Base-by-base conservation (phyloP, 768 basidiomycete genomes). In the Rhodotorula paludigena region DNA sequence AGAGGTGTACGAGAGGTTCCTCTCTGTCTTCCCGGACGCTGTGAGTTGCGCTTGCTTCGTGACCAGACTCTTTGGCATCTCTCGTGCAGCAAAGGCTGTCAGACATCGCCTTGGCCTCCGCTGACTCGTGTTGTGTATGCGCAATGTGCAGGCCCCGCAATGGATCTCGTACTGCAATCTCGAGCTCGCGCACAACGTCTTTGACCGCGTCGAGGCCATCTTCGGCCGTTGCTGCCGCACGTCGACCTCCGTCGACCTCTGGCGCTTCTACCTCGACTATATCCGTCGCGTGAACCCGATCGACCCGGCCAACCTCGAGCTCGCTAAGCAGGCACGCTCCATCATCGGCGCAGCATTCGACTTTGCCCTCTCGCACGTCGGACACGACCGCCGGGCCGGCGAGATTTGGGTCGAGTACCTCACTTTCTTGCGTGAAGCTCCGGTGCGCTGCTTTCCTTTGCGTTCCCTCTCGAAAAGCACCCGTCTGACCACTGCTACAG, bases 371-470 rank as follows among this genome's bases (percentile, higher is more conserved):
- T 86, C 85, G 73, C 85, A 92, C 70, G 85, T 96, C 53, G 92
- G 92, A 25, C 87, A 89, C 77, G 94, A 98, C 79, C 88, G 90
- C 74, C 90, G 93, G 68, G 88, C 89, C 61, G 90, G 89, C 15
- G 86, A 88, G 61, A 90, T 99, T 44, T 98, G 94, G 93, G 83
- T 81, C 64, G 93, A 98, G 74, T 98, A 93, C 75, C 89, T 98
- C 76, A 85, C 88, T 66, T 97, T 96, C 77, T 78, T 99, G 57
- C 86, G 85, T 71, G 83, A 85, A 23, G 87, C 85, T 48, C 88
- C 89, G 81, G 90, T 89, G 73, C 75, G 86, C 76, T 41, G 47
- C 48, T 20, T 36, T 21, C 32, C 62, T 28, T 5, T 51, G n/a
- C n/a, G n/a, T n/a, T n/a, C n/a, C n/a, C n/a, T 39, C 65, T 49